phyloP scores from a whole-genome alignment of 2,329 filamentous ascomycete species.

The Pyrenophora graminea region DNA sequence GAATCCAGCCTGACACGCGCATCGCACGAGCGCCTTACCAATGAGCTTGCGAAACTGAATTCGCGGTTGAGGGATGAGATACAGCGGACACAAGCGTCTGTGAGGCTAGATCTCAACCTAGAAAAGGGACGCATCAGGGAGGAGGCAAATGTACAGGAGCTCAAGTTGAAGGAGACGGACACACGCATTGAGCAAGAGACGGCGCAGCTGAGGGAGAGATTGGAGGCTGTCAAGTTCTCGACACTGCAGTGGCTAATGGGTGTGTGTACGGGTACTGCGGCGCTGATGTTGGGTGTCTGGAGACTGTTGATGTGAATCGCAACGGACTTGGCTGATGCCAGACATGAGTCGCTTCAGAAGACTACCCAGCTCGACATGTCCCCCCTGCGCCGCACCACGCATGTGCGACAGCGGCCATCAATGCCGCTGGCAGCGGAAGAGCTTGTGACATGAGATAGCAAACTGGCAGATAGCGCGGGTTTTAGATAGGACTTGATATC shows the following conservation, averaged over 20 bases:
- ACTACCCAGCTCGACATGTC: not conserved
- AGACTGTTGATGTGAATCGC: constrained; percentile 63
- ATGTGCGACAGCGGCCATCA: constrained; percentile 28
- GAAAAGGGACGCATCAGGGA: constrained; percentile 96
- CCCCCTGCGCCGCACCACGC: constrained; percentile 21
- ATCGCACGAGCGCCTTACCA: constrained; percentile 88
- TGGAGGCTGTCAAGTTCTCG: constrained; percentile 97
- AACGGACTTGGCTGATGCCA: constrained; percentile 2
- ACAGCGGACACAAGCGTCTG: constrained; percentile 87
- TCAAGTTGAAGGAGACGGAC: constrained; percentile 98
- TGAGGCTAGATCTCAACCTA: constrained; percentile 88
- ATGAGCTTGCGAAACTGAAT: constrained; percentile 93
- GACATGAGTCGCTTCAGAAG: constrained; percentile 4
- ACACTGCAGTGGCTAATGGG: constrained; percentile 97
- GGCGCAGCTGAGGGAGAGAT: constrained; percentile 79
- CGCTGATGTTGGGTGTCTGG: constrained; percentile 70
- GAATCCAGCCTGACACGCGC: constrained; percentile 87
- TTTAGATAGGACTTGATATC: constrained; percentile 12
- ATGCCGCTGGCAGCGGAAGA: constrained; percentile 17
- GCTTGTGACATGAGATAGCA: constrained; percentile 20
- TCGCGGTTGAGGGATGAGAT: constrained; percentile 91
- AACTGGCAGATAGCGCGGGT: constrained; percentile 5
- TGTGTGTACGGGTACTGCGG: constrained; percentile 68
- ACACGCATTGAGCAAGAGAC: constrained; percentile 98
- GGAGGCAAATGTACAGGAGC: constrained; percentile 93